Evolutionary conservation across 495 filamentous ascomycete genomes (phyloP), one percentile per base, ranked within the genome.

Genomic region (Penicillium waksmanii): DNA sequence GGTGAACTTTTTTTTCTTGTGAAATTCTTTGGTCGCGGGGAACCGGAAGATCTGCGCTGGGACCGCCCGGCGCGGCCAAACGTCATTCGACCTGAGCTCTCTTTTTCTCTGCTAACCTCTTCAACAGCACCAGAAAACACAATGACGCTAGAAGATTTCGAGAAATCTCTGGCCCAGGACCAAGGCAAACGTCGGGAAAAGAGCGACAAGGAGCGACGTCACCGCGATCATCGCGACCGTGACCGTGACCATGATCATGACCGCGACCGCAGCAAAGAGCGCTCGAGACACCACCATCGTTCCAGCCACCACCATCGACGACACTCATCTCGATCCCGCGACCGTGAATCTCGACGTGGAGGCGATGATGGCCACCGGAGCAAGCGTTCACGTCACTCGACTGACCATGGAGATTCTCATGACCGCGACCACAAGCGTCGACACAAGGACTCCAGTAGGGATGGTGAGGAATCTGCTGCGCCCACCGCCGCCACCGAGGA

Each of bases 121-220:
- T 44, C 51, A 33, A n/a, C 40, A 47, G 44, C 51, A 27, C 18
- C 36, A 57, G 42, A 27, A 27, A 55, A 13, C 55, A 75, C 38
- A 12, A 85, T 84, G 82, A 79, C 77, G 13, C 63, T 84, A 49
- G 82, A 84, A 65, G 81, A 82, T 53, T 83, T 84, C 57, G 82
- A 83, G 52, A 83, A 82, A 55, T 77, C 77, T 3, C 62, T 84
- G 40, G 74, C 71, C 18, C 70, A 80, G 56, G 74, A 71, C 34
- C 18, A 86, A 42, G 68, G 75, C 38, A 63, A 51, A 38, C 64
- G 68, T 46, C 66, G 66, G 23, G 70, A 76, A 43, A 73, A 62
- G 43, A 70, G 67, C 42, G 76, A 74, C 54, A 71, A 64, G 47
- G 73, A 76, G 31, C 71, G 66, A 53, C 69, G 65, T 18, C 73